Evolutionary conservation across 2,329 filamentous ascomycete genomes (phyloP).

Genomic region (Claviceps paspali): DNA sequence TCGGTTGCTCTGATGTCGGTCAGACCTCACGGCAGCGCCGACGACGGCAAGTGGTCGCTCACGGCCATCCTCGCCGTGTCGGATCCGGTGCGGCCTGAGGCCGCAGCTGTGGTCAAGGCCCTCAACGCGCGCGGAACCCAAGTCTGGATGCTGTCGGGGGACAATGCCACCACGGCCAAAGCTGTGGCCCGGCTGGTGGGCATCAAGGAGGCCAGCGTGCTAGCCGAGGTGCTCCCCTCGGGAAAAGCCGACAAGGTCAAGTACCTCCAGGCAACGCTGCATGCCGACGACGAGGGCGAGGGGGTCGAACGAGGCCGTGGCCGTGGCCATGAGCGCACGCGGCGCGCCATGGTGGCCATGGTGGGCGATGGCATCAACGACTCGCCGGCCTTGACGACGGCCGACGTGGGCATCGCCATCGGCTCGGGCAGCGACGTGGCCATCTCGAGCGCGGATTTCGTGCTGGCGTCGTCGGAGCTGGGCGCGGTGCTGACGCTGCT

Average conservation of each 20-base stretch:
- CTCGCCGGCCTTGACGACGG: slow-evolving; percentile 62
- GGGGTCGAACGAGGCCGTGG: too few relatives aligned
- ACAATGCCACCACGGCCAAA: slow-evolving; percentile 70
- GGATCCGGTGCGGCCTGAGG: slow-evolving; percentile 66
- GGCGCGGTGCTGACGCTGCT: slow-evolving; percentile 57
- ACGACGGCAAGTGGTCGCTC: slow-evolving; percentile 28
- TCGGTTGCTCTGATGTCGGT: slow-evolving; percentile 46
- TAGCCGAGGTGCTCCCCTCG: slow-evolving; percentile 73
- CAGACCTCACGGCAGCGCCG: slow-evolving; percentile 11
- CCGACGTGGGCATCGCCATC: slow-evolving; percentile 74
- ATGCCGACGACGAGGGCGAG: slow-evolving; percentile 14
- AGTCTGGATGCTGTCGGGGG: slow-evolving; percentile 87
- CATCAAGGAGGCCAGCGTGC: slow-evolving; percentile 58
- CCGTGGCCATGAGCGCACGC: slow-evolving; percentile 14
- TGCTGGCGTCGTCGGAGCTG: slow-evolving; percentile 61
- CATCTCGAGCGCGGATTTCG: slow-evolving; percentile 66
- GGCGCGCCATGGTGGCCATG: slow-evolving; percentile 54
- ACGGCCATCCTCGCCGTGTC: slow-evolving; percentile 59
- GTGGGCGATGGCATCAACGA: slow-evolving; percentile 86
- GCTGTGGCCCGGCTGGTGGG: slow-evolving; percentile 65
- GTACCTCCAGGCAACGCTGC: slow-evolving; percentile 40
- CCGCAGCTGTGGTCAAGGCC: slow-evolving; percentile 44
- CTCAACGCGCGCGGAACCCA: slow-evolving; percentile 51
- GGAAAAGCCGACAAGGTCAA: slow-evolving; percentile 64
- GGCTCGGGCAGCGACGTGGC: slow-evolving; percentile 74